Conservation (phyloP, 2,329 filamentous ascomycete genomes). For the Beauveria caledonica region DNA sequence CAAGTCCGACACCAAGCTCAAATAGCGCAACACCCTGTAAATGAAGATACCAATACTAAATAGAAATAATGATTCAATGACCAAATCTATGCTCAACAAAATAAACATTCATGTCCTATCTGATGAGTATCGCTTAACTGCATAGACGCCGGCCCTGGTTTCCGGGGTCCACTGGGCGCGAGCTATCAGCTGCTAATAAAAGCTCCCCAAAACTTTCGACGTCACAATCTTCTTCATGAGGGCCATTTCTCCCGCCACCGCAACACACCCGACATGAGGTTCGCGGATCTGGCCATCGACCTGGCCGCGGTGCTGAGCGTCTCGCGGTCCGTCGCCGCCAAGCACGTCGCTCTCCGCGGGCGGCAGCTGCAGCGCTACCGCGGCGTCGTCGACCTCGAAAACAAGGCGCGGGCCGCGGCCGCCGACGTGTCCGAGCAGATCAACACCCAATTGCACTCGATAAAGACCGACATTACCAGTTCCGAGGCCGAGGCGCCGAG, state of each 20-base stretch:
- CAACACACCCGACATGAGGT: conserved; percentile 37
- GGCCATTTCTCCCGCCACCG: conserved; percentile 15
- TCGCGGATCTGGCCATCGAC: conserved; percentile 60
- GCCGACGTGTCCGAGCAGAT: not conserved
- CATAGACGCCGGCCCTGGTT: not conserved
- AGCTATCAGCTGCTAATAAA: not conserved
- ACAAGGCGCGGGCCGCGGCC: conserved; percentile 13
- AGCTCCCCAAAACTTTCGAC: not conserved
- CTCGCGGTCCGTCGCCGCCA: conserved; percentile 57
- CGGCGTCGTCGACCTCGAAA: conserved; percentile 25
- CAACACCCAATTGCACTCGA: not conserved
- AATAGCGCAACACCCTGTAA: not conserved
- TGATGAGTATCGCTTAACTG: conserved; percentile 8
- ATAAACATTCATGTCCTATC: not conserved
- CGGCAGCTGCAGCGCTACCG: conserved; percentile 45
- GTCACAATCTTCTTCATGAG: conserved; percentile 10
- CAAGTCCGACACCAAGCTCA: conserved; percentile 13
- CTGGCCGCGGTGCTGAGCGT: conserved; percentile 61
- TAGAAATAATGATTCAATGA: not conserved
- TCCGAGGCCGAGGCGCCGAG: not conserved
- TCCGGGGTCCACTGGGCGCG: not conserved
- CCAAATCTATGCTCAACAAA: not conserved
- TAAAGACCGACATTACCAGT: not conserved
- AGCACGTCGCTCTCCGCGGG: conserved; percentile 50
- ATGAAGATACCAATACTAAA: not conserved